Evolutionary conservation across 441 rosid genomes (phyloP), one percentile per base, ranked within the genome.

Genomic region (Eugenia klotzschiana): DNA sequence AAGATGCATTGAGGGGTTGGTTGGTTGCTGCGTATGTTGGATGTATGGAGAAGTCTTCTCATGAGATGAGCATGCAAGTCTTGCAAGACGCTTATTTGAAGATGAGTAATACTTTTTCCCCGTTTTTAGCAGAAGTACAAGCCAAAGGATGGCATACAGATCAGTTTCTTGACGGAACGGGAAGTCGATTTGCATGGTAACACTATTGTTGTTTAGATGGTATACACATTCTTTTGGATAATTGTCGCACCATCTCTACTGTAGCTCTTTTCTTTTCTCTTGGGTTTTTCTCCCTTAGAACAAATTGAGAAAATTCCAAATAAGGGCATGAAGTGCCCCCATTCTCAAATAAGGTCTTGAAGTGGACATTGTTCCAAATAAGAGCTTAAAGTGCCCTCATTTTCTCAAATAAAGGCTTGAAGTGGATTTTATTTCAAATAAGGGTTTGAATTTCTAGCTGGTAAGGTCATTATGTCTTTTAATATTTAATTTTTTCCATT

Each of bases 1-100:
- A 94, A 92, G 98, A 97, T 83, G 99, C 96, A 72, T 83, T 95
- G 87, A 92, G 96, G 90, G 99, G 98, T 64, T 97, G 99, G 98
- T 85, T 97, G 77, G 94, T 97, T 80, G 98, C 99, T 80, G 99
- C 96, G 12, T 93, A 90, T 86, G 91, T 92, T 43, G 85, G 91
- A 26, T 86, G 85, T 74, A 90, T 86, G 91, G 85, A 52, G 86
- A 85, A 90, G 29, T 88, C 87, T 26, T 87, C 87, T 46, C 80
- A 79, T 20, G 87, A 88, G 84, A 82, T 84, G 14, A 91, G 84
- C 55, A 83, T 60, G 25, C 56, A 83, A 5, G 87, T 89, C 53
- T 77, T 94, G 89, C 90, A 82, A 87, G 95, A 91, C 8, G 98
- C 98, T 2, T 93, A 94, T 51, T 88, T 88, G 72, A 93, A 89